Conservation (phyloP, 129 eudicot species). For the Centrapalus pauciflorus region DNA sequence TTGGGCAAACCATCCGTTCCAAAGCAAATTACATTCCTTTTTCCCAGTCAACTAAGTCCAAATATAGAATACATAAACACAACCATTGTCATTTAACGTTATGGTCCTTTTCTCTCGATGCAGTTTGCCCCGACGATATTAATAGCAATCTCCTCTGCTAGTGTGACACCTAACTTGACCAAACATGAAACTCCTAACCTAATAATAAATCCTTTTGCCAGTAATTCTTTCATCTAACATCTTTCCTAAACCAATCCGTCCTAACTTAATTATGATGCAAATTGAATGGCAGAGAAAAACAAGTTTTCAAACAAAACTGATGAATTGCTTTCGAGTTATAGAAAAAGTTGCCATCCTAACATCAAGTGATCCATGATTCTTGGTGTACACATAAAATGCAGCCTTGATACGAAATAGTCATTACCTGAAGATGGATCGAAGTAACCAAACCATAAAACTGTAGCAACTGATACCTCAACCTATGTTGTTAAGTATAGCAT, state of each 20-base stretch:
- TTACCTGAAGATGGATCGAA: slow-evolving; percentile 24
- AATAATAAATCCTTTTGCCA: slow-evolving; percentile 1
- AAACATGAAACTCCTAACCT: background rate
- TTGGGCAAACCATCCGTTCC: background rate
- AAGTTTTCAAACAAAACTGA: background rate
- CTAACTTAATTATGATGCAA: background rate
- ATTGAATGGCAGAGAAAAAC: background rate
- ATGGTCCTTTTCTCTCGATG: slow-evolving; percentile 5
- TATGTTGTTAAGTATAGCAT: no score
- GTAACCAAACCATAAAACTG: no score
- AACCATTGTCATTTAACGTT: slow-evolving; percentile 8
- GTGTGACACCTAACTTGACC: slow-evolving; percentile 6
- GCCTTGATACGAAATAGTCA: background rate
- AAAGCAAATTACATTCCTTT: background rate
- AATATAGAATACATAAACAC: slow-evolving; percentile 12
- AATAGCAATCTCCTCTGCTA: slow-evolving; percentile 28
- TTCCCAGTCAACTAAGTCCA: slow-evolving; percentile 8
- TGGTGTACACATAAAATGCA: slow-evolving; percentile 20
- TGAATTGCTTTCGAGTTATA: background rate
- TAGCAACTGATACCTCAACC: no score
- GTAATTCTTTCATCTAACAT: background rate
- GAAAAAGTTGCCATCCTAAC: slow-evolving; percentile 9
- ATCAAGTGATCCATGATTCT: slow-evolving; percentile 27
- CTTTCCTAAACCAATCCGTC: background rate
- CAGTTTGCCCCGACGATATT: slow-evolving; percentile 15